Evolutionary conservation across 2,329 filamentous ascomycete genomes (phyloP).

Genomic region (Dactylonectria estremocensis): DNA sequence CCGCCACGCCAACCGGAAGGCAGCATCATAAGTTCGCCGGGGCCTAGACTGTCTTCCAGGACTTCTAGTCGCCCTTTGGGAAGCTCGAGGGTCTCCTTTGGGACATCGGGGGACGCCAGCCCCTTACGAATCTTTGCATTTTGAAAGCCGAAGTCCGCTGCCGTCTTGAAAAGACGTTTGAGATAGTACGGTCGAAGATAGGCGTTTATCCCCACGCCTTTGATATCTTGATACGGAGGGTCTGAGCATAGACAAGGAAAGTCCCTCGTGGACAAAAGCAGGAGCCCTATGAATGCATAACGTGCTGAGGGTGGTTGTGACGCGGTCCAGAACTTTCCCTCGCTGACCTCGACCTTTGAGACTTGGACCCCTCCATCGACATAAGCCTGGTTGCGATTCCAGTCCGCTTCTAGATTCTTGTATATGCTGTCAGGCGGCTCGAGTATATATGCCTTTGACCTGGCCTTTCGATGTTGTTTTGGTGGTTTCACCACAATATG

Average conservation of each 20-base stretch:
- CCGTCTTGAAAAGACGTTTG: not conserved
- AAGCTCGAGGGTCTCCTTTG: too few species aligned
- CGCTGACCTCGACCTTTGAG: not conserved
- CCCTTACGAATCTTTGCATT: not conserved
- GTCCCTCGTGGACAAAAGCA: not conserved
- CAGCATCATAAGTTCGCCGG: too few species aligned
- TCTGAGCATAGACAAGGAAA: conserved; percentile 1
- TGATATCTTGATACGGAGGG: not conserved
- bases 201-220: not conserved
- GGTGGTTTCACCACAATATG: not conserved
- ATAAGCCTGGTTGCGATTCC: not conserved
- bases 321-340: not conserved
- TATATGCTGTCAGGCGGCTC: not conserved
- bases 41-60: not conserved
- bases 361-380: not conserved
- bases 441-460: not conserved
- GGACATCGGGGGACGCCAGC: not conserved
- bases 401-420: not conserved
- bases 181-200: not conserved
- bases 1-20: not conserved
- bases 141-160: not conserved
- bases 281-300: not conserved
- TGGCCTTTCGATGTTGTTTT: not conserved
- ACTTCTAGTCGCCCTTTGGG: not conserved
- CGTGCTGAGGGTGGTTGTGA: not conserved